These are phyloP conservation scores for Gloeostereum incarnatum DNA, from an alignment of 768 basidiomycete species.

Conservation along the genomic window DNA sequence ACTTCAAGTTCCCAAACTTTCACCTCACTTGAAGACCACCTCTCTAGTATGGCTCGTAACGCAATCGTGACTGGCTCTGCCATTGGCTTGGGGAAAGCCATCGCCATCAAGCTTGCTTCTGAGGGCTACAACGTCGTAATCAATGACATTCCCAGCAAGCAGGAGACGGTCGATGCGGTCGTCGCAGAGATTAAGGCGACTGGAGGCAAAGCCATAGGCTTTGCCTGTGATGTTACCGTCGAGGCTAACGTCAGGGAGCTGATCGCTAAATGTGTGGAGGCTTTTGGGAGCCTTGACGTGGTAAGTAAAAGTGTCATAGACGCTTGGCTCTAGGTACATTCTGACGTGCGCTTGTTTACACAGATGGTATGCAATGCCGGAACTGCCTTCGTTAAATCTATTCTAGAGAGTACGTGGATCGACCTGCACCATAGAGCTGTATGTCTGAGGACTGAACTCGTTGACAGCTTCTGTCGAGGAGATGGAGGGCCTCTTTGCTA, in stretches of 20 bases:
- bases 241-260: slow-evolving; percentile 19
- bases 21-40: too few species aligned
- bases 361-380: slow-evolving; percentile 17
- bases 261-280: slow-evolving; percentile 14
- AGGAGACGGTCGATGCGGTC: slow-evolving; percentile 12
- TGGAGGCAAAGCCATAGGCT: slow-evolving; percentile 12
- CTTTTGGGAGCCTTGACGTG: slow-evolving; percentile 19
- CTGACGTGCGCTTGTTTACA: too few species aligned
- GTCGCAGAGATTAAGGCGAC: slow-evolving; percentile 14
- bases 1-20: too few species aligned
- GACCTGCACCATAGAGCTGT: neutral
- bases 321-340: too few species aligned
- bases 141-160: slow-evolving; percentile 15
- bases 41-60: too few species aligned
- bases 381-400: slow-evolving; percentile 1
- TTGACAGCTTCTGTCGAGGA: slow-evolving; percentile 9
- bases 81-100: slow-evolving; percentile 21
- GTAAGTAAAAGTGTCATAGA: too few species aligned
- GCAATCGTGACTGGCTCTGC: slow-evolving; percentile 20
- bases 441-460: too few species aligned
- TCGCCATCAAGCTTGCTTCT: slow-evolving; percentile 19
- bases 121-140: slow-evolving; percentile 23
- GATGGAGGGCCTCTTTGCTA: slow-evolving; percentile 13
- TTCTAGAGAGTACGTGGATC: slow-evolving; percentile 1
- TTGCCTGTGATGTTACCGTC: slow-evolving; percentile 17